Evolutionary conservation across 169 alveolate species (phyloP).

Genomic region (Babesia ovata): DNA sequence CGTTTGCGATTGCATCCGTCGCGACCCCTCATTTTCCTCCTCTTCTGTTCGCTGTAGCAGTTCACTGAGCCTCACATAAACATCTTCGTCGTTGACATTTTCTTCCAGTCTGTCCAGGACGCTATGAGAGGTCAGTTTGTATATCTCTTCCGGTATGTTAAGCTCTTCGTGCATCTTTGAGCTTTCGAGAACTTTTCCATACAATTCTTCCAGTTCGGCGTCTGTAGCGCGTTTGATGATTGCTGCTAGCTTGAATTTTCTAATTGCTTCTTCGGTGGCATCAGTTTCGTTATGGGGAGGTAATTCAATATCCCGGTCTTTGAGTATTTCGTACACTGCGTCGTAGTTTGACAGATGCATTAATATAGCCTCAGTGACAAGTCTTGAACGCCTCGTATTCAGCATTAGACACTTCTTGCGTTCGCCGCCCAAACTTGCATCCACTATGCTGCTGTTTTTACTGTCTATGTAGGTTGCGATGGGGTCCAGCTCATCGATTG

Average conservation of each 20-base stretch:
- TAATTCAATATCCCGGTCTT: conserved; percentile 21
- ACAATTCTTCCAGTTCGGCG: conserved; percentile 25
- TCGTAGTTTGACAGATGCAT: conserved; percentile 54
- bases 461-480: conserved; percentile 6
- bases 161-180: conserved; percentile 6
- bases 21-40: background rate
- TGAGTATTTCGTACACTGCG: conserved; percentile 25
- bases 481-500: conserved; percentile 9
- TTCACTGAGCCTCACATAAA: conserved; percentile 11
- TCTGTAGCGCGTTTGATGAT: conserved; percentile 31
- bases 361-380: conserved; percentile 27
- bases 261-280: conserved; percentile 22
- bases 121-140: conserved; percentile 15
- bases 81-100: background rate
- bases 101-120: conserved; percentile 18
- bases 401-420: conserved; percentile 21
- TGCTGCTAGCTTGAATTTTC: conserved; percentile 30
- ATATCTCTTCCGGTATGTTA: conserved; percentile 21
- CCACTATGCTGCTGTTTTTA: background rate
- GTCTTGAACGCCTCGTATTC: conserved; percentile 14
- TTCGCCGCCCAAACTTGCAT: conserved; percentile 19
- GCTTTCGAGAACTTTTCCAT: conserved; percentile 27
- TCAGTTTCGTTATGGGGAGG: conserved; percentile 7
- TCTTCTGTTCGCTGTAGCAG: conserved; percentile 1
- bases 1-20: background rate